A percentile compares a stretch with the other conserved stretches of the same genome.
phyloP scores from a whole-genome alignment of 768 basidiomycete species.

The Tremella mesenterica region DNA sequence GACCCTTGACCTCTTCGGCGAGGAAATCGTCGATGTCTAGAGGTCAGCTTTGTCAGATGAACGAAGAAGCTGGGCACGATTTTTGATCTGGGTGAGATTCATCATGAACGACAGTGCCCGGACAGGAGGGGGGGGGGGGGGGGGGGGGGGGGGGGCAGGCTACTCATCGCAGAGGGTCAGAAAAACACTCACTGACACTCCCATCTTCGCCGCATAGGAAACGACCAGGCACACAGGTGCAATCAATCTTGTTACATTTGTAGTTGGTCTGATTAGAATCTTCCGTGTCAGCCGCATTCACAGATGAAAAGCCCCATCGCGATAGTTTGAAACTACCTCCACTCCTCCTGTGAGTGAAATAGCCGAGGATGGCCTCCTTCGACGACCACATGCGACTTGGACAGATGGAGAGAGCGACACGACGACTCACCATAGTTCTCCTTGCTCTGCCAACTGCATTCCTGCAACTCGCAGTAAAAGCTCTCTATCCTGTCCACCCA shows the following conservation, averaged over 20 bases:
- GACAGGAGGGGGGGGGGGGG: too few species aligned
- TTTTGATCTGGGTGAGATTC: too few species aligned
- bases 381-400: too few species aligned
- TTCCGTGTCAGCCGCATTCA: conserved; percentile 27
- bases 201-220: conserved; percentile 96
- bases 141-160: too few species aligned
- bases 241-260: conserved; percentile 72
- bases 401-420: too few species aligned
- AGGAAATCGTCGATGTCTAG: conserved; percentile 91
- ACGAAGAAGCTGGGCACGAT: too few species aligned
- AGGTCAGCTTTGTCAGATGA: too few species aligned
- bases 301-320: background rate
- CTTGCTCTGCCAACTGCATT: conserved; percentile 50
- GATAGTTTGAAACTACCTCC: too few species aligned
- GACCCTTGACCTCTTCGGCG: conserved; percentile 78
- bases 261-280: conserved; percentile 67
- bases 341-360: too few species aligned
- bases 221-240: conserved; percentile 82
- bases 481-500: conserved; percentile 93
- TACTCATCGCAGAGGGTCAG: background rate
- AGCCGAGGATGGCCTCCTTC: too few species aligned
- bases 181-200: conserved; percentile 62
- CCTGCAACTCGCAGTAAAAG: conserved; percentile 81
- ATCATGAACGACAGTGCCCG: too few species aligned
- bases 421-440: conserved; percentile 18